Evolutionary conservation across 2,329 filamentous ascomycete species (phyloP), one percentile per base, ranked within the genome.

Genomic region (Aspergillus viridinutans): DNA sequence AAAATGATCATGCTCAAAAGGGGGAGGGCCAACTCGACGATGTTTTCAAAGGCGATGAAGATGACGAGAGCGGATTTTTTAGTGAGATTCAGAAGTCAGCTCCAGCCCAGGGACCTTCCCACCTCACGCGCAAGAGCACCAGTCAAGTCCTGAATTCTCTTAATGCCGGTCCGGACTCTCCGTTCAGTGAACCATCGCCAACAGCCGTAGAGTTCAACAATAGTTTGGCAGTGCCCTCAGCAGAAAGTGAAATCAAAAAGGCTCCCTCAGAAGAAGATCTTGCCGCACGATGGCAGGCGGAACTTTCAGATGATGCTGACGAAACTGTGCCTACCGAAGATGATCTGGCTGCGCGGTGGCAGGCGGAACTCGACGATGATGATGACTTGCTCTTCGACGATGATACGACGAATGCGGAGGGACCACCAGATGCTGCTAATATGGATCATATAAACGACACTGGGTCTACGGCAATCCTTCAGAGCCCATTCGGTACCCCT

Each of bases 381-480:
- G 92, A 96, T 70, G 92, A 90, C 0, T 89, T 97, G 58, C 77
- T 97, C 9, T 87, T 96, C 6, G 92, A 92, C 56, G 80, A 82
- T 66, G 43, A 58, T 29, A 7, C 61, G 5, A 49, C 59, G 29
- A 53, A 59, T 12, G 57, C 61, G 38, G 50, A 66, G 40, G 64
- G 67, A 47, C 43, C 62, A 45, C 42, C 62, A 32, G 52, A 60
- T 3, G 65, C 61, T 47, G 23, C 23, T 10, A 23, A 47, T 14
- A 12, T 47, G 6, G 21, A 47, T 17, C 62, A 69, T 42, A 57
- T 62, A 17, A 56, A 70, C 25, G 65, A 72, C 38, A 55, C 62
- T 12, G 54, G 67, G 29, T 45, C 50, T 12, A 48, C 52, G 14
- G 59, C 59, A 53, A 58, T 60, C 10, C 55, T 68, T 52, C 60